These are phyloP conservation scores for Ogataea ramenticola DNA, from an alignment of 805 yeast species.

Conservation along the genomic window DNA sequence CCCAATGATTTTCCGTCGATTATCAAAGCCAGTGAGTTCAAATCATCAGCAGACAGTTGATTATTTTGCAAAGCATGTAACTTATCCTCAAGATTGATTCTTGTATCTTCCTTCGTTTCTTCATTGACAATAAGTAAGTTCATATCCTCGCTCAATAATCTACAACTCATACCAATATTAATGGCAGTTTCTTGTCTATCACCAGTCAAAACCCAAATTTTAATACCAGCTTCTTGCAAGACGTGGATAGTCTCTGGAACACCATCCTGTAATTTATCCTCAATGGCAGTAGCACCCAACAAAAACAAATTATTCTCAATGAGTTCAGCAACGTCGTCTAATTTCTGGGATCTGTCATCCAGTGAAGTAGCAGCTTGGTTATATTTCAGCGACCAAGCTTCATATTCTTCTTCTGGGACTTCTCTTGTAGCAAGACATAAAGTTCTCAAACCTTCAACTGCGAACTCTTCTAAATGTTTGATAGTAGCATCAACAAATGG, in stretches of 20 bases:
- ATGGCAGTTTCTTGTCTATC: conserved; percentile 98
- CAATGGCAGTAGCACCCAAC: conserved; percentile 97
- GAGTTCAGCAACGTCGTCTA: conserved; percentile 84
- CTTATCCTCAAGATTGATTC: conserved; percentile 65
- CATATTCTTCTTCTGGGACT: conserved; percentile 71
- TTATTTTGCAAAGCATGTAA: conserved; percentile 65
- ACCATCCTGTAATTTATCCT: conserved; percentile 95
- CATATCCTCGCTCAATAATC: conserved; percentile 91
- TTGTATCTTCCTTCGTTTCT: conserved; percentile 70
- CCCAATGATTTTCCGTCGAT: conserved; percentile 92
- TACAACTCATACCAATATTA: conserved; percentile 98
- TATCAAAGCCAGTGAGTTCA: conserved; percentile 75
- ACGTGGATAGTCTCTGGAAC: conserved; percentile 97
- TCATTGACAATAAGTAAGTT: conserved; percentile 85
- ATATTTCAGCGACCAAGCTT: conserved; percentile 57
- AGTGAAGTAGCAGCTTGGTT: conserved; percentile 79
- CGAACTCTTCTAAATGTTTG: conserved; percentile 90
- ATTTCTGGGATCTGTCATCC: conserved; percentile 61
- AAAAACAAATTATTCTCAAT: conserved; percentile 76
- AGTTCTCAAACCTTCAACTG: conserved; percentile 92
- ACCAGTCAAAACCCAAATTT: conserved; percentile 96
- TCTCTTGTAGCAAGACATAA: conserved; percentile 85
- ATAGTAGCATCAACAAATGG: conserved; percentile 81
- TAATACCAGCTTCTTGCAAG: conserved; percentile 93
- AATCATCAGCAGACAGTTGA: conserved; percentile 59